Evolutionary conservation across 2,329 filamentous ascomycete species (phyloP), one percentile per base, ranked within the genome.

Genomic region (Aureobasidium sp.): DNA sequence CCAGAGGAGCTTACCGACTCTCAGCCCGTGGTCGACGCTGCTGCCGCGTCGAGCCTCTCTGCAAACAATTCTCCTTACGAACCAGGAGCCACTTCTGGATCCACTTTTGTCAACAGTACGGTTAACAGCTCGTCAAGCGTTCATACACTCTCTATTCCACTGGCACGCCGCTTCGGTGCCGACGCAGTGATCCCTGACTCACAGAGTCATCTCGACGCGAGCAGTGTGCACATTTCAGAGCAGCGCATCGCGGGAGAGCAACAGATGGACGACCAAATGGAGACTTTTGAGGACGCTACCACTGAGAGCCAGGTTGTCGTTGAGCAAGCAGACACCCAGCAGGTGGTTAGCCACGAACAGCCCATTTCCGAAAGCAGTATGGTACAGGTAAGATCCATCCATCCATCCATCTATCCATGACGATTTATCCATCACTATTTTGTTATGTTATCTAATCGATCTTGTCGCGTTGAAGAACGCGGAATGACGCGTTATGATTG

Each of bases 181-280:
- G 62, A 61, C 10, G 49, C 64, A 9, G 49, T 67, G 2, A 62
- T 68, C 4, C 67, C 65, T 10, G 67, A 70, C 29, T 69, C 67
- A 11, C 68, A 67, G 29, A 66, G 64, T 47, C 63, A 37, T 11
- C 29, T 49, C 1, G 57, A 59, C n/a, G 57, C 25, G 6, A 59
- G 45, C n/a, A 59, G 57, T 16, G 9, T 49, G 14, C 45, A 50
- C 36, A 25, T 59, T 5, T 59, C 57, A n/a, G 57, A 50, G 27
- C 45, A 47, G 8, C 54, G 34, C 3, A 27, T 30, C 11, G 42
- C 37, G n/a, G 29, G 21, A 16, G 14, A 29, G 9, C n/a, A 25
- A 41, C 25, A 2, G 4, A 27, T 14, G 5, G 51, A 55, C 37
- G 21, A 36, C 14, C 29, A 44, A 13, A 45, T 57, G 41, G 30